phyloP scores from a whole-genome alignment of 176 grass and related monocot genomes.

The Phoenix roebelenii region DNA sequence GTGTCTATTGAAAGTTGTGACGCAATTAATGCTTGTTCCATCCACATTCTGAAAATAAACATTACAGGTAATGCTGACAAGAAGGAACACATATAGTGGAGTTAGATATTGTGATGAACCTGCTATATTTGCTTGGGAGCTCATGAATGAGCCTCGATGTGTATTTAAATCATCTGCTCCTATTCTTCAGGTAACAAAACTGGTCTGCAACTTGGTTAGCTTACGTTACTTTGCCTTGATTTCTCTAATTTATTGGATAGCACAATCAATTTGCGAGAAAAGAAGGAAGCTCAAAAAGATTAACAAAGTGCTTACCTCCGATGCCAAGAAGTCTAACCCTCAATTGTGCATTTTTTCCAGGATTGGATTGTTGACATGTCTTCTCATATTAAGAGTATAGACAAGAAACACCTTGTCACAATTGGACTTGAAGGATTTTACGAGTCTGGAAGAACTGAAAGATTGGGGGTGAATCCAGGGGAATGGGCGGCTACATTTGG shows the following conservation, averaged over 20 bases:
- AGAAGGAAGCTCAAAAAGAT: background rate
- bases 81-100: conserved; percentile 87
- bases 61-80: conserved; percentile 55
- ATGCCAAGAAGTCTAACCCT: too few species aligned
- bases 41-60: conserved; percentile 6
- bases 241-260: too few species aligned
- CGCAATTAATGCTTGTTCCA: too few species aligned
- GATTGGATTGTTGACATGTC: conserved; percentile 91
- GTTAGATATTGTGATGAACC: conserved; percentile 79
- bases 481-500: conserved; percentile 79
- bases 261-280: background rate
- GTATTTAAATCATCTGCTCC: conserved; percentile 58
- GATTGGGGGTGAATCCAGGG: conserved; percentile 56
- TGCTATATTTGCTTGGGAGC: conserved; percentile 97
- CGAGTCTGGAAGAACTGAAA: conserved; percentile 35
- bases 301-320: too few species aligned
- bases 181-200: conserved; percentile 55
- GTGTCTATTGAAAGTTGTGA: too few species aligned
- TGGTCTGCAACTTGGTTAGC: too few species aligned
- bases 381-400: conserved; percentile 58
- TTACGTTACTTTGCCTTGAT: too few species aligned
- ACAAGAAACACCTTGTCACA: conserved; percentile 70
- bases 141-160: conserved; percentile 95
- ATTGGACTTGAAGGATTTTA: conserved; percentile 96
- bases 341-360: conserved; percentile 24